phyloP scores from a whole-genome alignment of 2,329 filamentous ascomycete species.

The Cladosporium cucumerinum region DNA sequence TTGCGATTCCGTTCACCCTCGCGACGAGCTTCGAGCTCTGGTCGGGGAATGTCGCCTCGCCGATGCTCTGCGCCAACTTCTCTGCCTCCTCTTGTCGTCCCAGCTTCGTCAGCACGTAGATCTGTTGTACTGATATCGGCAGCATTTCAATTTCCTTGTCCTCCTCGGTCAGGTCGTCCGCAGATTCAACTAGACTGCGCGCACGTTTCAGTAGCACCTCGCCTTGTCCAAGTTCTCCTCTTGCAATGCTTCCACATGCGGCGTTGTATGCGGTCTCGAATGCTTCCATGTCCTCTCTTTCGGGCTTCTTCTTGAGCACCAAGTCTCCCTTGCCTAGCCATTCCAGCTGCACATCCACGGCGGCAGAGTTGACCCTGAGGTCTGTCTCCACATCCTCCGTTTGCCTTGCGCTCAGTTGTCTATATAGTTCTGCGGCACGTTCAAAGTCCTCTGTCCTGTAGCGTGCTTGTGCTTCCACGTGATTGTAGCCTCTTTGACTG shows the following conservation, averaged over 20 bases:
- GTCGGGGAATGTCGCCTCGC: conserved; percentile 63
- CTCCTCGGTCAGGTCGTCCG: conserved; percentile 69
- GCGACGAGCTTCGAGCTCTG: conserved; percentile 63
- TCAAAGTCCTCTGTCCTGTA: conserved; percentile 74
- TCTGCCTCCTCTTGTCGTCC: conserved; percentile 65
- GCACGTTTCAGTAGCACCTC: conserved; percentile 67
- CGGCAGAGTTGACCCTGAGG: conserved; percentile 71
- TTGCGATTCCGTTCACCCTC: conserved; percentile 61
- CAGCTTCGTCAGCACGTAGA: conserved; percentile 66
- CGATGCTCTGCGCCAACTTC: conserved; percentile 59
- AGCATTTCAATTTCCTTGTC: conserved; percentile 72
- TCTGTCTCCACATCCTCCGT: conserved; percentile 66
- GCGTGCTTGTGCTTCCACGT: conserved; percentile 63
- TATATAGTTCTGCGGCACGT: conserved; percentile 63
- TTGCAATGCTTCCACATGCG: conserved; percentile 69
- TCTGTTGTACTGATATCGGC: conserved; percentile 72
- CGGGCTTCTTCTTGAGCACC: conserved; percentile 54
- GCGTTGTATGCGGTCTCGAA: conserved; percentile 83
- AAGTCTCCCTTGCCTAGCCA: conserved; percentile 60
- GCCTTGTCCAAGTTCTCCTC: conserved; percentile 63
- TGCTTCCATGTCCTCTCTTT: conserved; percentile 63
- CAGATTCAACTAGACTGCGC: conserved; percentile 66
- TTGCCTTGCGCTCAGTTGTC: conserved; percentile 49
- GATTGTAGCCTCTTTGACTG: conserved; percentile 50
- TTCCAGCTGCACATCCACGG: conserved; percentile 67